phyloP scores from a whole-genome alignment of 306 rosid genomes.

The Lablab purpureus region DNA sequence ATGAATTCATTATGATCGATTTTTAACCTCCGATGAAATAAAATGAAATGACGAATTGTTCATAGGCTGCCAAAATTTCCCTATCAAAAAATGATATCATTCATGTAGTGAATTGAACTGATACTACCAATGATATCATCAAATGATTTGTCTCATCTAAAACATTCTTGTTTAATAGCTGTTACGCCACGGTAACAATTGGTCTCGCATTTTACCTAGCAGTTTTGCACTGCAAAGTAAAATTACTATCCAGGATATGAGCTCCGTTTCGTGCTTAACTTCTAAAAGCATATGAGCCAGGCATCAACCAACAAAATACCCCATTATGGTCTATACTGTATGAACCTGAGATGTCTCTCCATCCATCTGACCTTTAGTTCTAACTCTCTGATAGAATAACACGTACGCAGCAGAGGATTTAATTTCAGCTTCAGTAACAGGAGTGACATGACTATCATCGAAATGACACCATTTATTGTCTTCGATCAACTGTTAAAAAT shows the following conservation, averaged over 20 bases:
- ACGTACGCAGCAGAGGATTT: slow-evolving; percentile 91
- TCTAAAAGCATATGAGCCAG: slow-evolving; percentile 41
- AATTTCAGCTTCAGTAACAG: slow-evolving; percentile 77
- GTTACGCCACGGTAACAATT: slow-evolving; percentile 15
- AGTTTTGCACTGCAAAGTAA: slow-evolving; percentile 42
- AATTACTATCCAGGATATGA: slow-evolving; percentile 35
- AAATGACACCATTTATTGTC: slow-evolving; percentile 97
- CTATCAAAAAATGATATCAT: slow-evolving; percentile 38
- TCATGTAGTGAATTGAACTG: slow-evolving; percentile 32
- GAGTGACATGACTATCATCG: slow-evolving; percentile 85
- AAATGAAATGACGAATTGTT: slow-evolving; percentile 44
- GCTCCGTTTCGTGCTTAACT: slow-evolving; percentile 38
- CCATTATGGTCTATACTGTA: slow-evolving; percentile 43
- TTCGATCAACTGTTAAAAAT: slow-evolving; percentile 75
- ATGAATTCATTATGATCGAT: slow-evolving; percentile 31
- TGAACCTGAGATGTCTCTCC: slow-evolving; percentile 58
- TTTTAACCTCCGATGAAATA: slow-evolving; percentile 37
- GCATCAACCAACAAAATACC: slow-evolving; percentile 33
- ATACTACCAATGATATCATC: slow-evolving; percentile 30
- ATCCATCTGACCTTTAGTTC: slow-evolving; percentile 45
- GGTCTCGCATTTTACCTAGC: slow-evolving; percentile 36
- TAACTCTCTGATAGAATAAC: slow-evolving; percentile 86
- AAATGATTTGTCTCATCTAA: slow-evolving; percentile 26
- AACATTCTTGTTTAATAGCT: slow-evolving; percentile 34
- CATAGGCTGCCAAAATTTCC: slow-evolving; percentile 52